Conservation (phyloP, 345 rosid genomes). For the Capsella bursapastoris region DNA sequence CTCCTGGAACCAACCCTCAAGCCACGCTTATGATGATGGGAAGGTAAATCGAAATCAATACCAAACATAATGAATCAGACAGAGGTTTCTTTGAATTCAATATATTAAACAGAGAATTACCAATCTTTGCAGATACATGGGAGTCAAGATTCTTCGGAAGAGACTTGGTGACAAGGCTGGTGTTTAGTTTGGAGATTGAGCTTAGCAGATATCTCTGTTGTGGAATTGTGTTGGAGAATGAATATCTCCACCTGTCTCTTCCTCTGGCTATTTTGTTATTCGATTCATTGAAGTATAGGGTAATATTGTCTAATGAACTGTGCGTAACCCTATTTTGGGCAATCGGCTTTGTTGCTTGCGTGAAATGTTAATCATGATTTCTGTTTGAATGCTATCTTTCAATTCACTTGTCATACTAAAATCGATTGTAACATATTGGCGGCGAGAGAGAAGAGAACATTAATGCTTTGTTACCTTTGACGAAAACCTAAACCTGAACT, state of each 20-base stretch:
- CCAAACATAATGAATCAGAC: conserved; percentile 19
- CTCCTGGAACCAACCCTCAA: conserved; percentile 99
- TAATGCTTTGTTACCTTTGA: neutral
- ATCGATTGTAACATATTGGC: neutral
- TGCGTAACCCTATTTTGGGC: conserved; percentile 34
- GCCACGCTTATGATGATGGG: conserved; percentile 99
- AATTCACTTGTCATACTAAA: neutral
- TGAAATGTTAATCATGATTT: conserved; percentile 27
- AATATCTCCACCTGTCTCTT: neutral
- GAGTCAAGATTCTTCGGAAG: conserved; percentile 75
- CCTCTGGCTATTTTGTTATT: conserved; percentile 37
- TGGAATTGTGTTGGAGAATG: conserved; percentile 31
- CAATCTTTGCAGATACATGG: conserved; percentile 77
- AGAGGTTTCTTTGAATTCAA: conserved; percentile 10
- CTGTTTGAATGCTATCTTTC: conserved; percentile 11
- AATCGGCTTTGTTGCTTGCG: conserved; percentile 35
- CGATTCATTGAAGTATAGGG: conserved; percentile 38
- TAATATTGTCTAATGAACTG: conserved; percentile 35
- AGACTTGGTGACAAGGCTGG: conserved; percentile 68
- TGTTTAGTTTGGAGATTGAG: conserved; percentile 45
- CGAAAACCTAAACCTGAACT: conserved; percentile 16
- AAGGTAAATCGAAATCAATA: conserved; percentile 58
- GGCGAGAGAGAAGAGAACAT: too few relatives aligned
- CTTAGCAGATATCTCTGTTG: conserved; percentile 27
- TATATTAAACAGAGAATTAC: conserved; percentile 21